Evolutionary conservation across 371 early-diverging fungal genomes (phyloP), one percentile per base, ranked within the genome.

Genomic region (Entomophthora muscae): DNA sequence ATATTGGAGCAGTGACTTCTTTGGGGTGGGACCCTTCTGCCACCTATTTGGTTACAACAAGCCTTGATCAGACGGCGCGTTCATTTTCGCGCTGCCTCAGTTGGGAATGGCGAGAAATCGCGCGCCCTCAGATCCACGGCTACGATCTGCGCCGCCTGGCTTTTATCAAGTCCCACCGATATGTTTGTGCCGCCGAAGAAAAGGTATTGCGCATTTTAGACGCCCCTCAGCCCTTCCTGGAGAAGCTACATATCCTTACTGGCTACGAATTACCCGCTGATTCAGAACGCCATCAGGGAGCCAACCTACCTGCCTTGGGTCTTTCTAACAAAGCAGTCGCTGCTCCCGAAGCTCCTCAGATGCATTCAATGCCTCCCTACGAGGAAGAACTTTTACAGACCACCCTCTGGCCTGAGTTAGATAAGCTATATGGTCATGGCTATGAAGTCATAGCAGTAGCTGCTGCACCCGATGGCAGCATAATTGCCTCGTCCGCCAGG

Each of bases 321-420:
- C 74, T 98, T 59, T 91, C 93, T 12, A 98, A 95, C 76, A 95
- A 95, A 73, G 94, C 98, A 1, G 85, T 93, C 0, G 82, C 80
- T 63, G 63, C 29, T 27, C 60, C 64, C 32, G 70, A 64, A 66
- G 68, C 67, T 53, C 32, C 56, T 22, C 63, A 66, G 30, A 72
- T 69, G 23, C 73, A 65, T 62, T 61, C 66, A 0, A 68, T 64
- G 1, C 67, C 23, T 74, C 73, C 31, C 64, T 83, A 89, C 60
- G 94, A 95, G 75, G 91, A 93, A 65, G 83, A 86, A 62, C 76
- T 94, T 57, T 65, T 86, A 63, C 90, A 91, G 63, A 80, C 85
- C 66, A 93, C 95, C n/a, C 75, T 97, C 23, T 97, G 98, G 98
- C 95, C 96, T 1, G 98, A 97, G 77, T 77, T 84, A 1, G 88